Evolutionary conservation across 2,329 filamentous ascomycete species (phyloP), one percentile per base, ranked within the genome.

Genomic region (Periconia digitata): DNA sequence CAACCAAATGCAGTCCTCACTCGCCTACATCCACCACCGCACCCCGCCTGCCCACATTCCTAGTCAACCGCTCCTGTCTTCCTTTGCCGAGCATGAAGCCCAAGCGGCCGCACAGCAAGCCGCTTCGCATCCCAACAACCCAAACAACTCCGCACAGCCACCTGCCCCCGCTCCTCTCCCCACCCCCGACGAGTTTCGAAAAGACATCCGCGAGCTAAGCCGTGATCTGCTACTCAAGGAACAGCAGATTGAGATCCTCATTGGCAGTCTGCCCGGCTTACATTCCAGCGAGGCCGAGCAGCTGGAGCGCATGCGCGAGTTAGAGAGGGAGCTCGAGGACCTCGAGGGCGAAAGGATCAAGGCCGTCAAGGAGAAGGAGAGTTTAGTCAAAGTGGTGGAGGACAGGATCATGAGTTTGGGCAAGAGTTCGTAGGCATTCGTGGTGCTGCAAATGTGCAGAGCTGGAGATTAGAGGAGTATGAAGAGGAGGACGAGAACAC

Each of bases 211-310:
- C 51, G 89, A 92, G 69, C 77, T 94, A 44, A 87, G 88, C 32
- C 81, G 83, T 53, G 89, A 92, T 66, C 76, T 94, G 21, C 85
- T 92, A 49, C 70, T 88, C 49, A 90, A 92, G 63, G 86, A 91
- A 61, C 88, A 92, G 73, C 87, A 92, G 73, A 90, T 94, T 53
- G 89, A 94, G 69, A 78, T 83, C 38, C 74, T 94, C 40, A 88
- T 92, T 49, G 86, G 85, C 15, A 82, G 80, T 18, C 77, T 95
- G 2, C 90, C 90, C 0, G 90, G 90, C 0, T 75, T 94, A 18
- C 86, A 90, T 38, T 89, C 85, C 53, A 92, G 86, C 62, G 87
- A 92, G 67, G 78, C 81, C 53, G 86, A 91, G 62, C 90, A 95
- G 70, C 81, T 88, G 64, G 78, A 80, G 55, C 80, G 82, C 43